Evolutionary conservation across 2,329 filamentous ascomycete species (phyloP).

Genomic region (Diplodia seriata): DNA sequence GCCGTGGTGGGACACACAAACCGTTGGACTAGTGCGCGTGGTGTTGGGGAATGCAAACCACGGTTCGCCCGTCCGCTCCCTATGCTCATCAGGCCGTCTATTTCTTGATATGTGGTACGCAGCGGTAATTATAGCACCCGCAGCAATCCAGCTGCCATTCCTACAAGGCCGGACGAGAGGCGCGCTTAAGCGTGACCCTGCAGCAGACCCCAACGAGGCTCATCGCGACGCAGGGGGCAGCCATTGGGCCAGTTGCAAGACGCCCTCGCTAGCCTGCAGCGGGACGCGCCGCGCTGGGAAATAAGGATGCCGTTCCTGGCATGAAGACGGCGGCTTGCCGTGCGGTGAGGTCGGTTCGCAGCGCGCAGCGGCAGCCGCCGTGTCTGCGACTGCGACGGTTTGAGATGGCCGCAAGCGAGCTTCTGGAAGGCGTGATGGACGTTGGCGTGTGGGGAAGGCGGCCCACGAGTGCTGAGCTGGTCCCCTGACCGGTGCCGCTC

Average conservation of each 20-base stretch:
- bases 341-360: background rate
- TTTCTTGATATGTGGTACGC: too few relatives aligned
- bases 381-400: background rate
- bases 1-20: background rate
- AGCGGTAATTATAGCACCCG: too few relatives aligned
- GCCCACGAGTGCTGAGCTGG: conserved; percentile 21
- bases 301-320: conserved; percentile 1
- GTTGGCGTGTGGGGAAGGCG: conserved; percentile 19
- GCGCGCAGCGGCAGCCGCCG: background rate
- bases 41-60: conserved; percentile 20
- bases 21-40: conserved; percentile 9
- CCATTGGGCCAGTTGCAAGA: background rate
- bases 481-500: conserved; percentile 14
- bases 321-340: background rate
- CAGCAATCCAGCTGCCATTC: background rate
- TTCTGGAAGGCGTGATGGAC: conserved; percentile 19
- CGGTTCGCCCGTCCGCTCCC: background rate
- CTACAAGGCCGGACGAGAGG: background rate
- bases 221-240: conserved; percentile 1
- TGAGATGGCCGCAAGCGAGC: conserved; percentile 22
- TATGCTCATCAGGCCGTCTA: too few relatives aligned
- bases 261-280: background rate
- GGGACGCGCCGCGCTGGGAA: conserved; percentile 8
- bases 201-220: conserved; percentile 17
- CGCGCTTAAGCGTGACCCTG: background rate